A percentile compares a stretch with the other conserved stretches of the same genome.
Evolutionary conservation across 306 rosid species (phyloP).

Genomic region (Acacia acuminata): DNA sequence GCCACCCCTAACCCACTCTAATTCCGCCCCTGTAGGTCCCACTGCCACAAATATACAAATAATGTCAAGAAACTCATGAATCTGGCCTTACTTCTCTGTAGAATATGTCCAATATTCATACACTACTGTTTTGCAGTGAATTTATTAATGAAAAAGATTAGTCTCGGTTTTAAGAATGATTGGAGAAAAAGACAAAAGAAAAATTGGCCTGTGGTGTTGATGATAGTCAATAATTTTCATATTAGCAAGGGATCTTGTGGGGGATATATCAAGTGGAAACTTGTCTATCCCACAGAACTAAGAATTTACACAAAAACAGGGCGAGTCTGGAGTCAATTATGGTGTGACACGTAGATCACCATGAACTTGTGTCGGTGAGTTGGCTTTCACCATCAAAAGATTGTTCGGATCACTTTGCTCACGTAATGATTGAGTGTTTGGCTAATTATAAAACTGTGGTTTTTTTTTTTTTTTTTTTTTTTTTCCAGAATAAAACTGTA

Average conservation of each 20-base stretch:
- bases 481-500: no score
- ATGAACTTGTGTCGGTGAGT: conserved; percentile 14
- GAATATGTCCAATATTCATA: background rate
- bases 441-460: no score
- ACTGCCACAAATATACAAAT: background rate
- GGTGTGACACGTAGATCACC: background rate
- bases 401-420: background rate
- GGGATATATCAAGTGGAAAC: background rate
- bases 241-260: background rate
- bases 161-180: background rate
- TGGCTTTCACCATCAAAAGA: background rate
- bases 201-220: background rate
- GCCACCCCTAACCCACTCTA: no score
- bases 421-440: no score
- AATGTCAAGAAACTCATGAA: background rate
- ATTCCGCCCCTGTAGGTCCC: no score
- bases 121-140: background rate
- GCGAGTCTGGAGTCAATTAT: background rate
- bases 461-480: no score
- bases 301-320: background rate
- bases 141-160: background rate
- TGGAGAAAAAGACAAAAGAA: background rate
- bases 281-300: background rate
- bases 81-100: background rate
- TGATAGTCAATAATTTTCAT: background rate